Evolutionary conservation across 1,284 basidiomycete genomes (phyloP), one percentile per base, ranked within the genome.

Genomic region (Trichosporon faecale): DNA sequence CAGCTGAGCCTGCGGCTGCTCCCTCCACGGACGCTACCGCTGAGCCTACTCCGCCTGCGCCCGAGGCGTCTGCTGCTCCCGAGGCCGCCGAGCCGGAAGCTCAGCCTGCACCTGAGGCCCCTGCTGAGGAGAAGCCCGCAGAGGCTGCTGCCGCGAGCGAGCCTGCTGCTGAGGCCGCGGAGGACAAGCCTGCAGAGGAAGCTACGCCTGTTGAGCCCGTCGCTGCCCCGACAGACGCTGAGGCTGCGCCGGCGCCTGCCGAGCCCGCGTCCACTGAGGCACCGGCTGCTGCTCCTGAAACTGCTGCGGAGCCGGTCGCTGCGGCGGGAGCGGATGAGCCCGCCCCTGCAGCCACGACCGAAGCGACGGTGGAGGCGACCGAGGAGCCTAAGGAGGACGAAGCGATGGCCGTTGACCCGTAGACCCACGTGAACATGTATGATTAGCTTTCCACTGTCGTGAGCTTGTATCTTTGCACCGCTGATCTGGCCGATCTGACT

Each of bases 361-460:
- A 52, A 2, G 21, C 49, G 9, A 23, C 49, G 16, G 40, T n/a
- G 40, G 40, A n/a, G 16, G 0, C 40, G 40, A 18, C 14, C 52
- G 57, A 61, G 57, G 29, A 29, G 23, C 57, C 14, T 4, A 61
- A 61, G 29, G 57, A 61, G 57, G 57, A 61, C 27, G 57, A 61
- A 31, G 57, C 57, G 57, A 61, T 61, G 57, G 57, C 57, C 3
- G 57, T 61, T 31, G 57, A 61, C 29, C 57, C 57, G 27, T 61
- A 61, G 57, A 61, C 16, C 27, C n/a, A 11, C 29, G 27, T 61
- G 57, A 61, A 31, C 57, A 61, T 61, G 57, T 61, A 61, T 61
- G 18, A 61, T 61, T 61, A 61, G 57, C 57, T 61, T 33, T 61
- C 21, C 21, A n/a, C 6, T 21, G 49, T 23, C 2, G 21, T 52